A percentile compares a stretch with the other conserved stretches of the same genome.
phyloP scores from a whole-genome alignment of 2,329 filamentous ascomycete genomes.

The Epichloe typhina region DNA sequence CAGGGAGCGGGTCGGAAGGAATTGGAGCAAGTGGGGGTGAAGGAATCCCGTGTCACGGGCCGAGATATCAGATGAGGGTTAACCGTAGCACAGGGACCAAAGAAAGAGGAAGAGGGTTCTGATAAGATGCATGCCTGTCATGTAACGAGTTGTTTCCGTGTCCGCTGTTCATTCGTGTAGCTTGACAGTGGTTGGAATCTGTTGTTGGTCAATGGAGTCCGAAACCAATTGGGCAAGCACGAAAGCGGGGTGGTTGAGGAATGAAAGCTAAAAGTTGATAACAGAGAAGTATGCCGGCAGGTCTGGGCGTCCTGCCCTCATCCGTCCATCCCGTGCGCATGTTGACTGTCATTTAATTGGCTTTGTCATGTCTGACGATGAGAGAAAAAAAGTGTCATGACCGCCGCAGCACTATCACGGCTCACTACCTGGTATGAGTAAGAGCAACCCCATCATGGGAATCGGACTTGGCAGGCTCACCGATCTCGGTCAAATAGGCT shows the following conservation, averaged over 20 bases:
- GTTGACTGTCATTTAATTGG: too few relatives aligned
- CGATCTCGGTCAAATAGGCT: conserved; percentile 1
- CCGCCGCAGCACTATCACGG: too few relatives aligned
- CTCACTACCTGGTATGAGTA: background rate
- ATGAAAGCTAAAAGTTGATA: background rate
- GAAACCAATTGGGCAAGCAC: background rate
- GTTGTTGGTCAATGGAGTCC: background rate
- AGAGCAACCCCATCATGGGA: background rate
- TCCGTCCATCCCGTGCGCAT: background rate
- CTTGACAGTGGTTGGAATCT: background rate
- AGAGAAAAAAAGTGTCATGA: too few relatives aligned
- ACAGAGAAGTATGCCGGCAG: background rate
- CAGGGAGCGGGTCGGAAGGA: too few relatives aligned
- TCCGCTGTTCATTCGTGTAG: background rate
- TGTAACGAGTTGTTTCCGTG: background rate
- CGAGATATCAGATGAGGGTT: too few relatives aligned
- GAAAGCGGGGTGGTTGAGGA: background rate
- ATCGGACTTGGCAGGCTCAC: conserved; percentile 5
- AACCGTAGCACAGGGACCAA: background rate
- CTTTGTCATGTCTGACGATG: too few relatives aligned
- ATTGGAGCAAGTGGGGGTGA: too few relatives aligned
- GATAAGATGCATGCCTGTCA: background rate
- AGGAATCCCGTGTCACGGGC: too few relatives aligned
- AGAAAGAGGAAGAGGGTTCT: background rate
- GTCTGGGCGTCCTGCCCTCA: background rate